Conservation (phyloP, 768 basidiomycete species). For the Dioszegia hungarica region DNA sequence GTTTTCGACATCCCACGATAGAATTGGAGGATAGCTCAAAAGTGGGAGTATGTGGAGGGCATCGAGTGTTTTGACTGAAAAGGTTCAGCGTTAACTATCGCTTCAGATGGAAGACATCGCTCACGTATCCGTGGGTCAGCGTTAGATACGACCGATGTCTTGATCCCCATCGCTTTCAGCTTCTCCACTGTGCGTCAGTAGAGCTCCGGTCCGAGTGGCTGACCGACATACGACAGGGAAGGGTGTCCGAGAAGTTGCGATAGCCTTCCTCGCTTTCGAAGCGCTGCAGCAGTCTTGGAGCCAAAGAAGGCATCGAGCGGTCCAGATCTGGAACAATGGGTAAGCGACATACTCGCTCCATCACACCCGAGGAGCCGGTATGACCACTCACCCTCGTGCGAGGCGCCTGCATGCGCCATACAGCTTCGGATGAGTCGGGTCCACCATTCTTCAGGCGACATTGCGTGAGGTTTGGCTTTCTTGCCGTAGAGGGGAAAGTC, state of each 20-base stretch:
- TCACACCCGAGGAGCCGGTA: background rate
- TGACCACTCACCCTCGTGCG: slow-evolving; percentile 14
- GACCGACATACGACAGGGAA: slow-evolving; percentile 24
- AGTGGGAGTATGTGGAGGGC: slow-evolving; percentile 30
- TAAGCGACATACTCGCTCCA: too few relatives aligned
- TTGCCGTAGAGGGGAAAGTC: slow-evolving; percentile 41
- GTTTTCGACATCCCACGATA: slow-evolving; percentile 37
- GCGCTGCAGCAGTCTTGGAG: slow-evolving; percentile 28
- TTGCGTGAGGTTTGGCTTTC: slow-evolving; percentile 13
- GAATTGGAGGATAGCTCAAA: slow-evolving; percentile 31
- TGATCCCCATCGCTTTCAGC: slow-evolving; percentile 27
- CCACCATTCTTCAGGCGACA: slow-evolving; percentile 44
- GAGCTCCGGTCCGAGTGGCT: background rate
- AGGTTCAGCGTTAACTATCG: background rate
- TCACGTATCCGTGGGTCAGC: slow-evolving; percentile 45
- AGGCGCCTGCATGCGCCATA: slow-evolving; percentile 33
- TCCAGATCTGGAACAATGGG: slow-evolving; percentile 17
- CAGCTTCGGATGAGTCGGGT: slow-evolving; percentile 34
- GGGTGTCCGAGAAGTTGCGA: slow-evolving; percentile 38
- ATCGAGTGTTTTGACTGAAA: slow-evolving; percentile 43
- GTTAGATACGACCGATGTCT: slow-evolving; percentile 40
- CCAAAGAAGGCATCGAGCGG: slow-evolving; percentile 16
- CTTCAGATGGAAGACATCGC: background rate
- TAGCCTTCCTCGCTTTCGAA: slow-evolving; percentile 44
- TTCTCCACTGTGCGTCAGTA: slow-evolving; percentile 20